phyloP scores from a whole-genome alignment of 805 yeast species.

The Wickerhamiella slavikovae region DNA sequence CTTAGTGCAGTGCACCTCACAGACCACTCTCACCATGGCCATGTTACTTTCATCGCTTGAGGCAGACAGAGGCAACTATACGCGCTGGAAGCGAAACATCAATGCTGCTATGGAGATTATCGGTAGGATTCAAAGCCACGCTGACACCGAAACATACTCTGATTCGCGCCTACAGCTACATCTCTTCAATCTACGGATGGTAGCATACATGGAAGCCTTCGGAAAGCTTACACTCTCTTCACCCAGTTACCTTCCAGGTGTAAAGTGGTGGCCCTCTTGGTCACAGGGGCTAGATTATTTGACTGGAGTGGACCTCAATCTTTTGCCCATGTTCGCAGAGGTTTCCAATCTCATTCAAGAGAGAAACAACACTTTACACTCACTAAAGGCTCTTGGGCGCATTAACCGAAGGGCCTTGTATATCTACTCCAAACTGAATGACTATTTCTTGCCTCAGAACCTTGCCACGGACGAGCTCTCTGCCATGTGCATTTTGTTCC shows the following conservation, averaged over 20 bases:
- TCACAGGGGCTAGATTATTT: conserved; percentile 31
- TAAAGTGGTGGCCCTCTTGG: conserved; percentile 18
- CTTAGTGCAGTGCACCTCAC: conserved; percentile 2
- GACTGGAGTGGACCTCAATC: conserved; percentile 40
- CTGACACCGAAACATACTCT: conserved; percentile 4
- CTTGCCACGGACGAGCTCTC: conserved; percentile 9
- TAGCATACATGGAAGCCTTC: conserved; percentile 7
- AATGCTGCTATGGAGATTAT: conserved; percentile 6
- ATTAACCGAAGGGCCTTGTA: conserved; percentile 5
- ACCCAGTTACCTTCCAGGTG: conserved; percentile 1
- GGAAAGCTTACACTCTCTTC: conserved; percentile 5
- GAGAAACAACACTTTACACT: conserved; percentile 11
- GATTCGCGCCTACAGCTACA: not conserved
- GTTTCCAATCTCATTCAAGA: conserved; percentile 22
- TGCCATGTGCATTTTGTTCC: conserved; percentile 25
- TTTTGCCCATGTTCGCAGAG: conserved; percentile 37
- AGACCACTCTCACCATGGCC: conserved; percentile 2
- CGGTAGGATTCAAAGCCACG: conserved; percentile 2
- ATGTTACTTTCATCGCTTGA: conserved; percentile 2
- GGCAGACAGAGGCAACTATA: conserved; percentile 7
- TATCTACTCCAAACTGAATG: conserved; percentile 7
- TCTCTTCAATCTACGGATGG: conserved; percentile 8
- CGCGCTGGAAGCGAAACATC: conserved; percentile 5
- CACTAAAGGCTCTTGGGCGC: not conserved
- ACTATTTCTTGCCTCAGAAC: conserved; percentile 10